phyloP scores from a whole-genome alignment of 2,329 filamentous ascomycete genomes.

The Xylaria sp. region DNA sequence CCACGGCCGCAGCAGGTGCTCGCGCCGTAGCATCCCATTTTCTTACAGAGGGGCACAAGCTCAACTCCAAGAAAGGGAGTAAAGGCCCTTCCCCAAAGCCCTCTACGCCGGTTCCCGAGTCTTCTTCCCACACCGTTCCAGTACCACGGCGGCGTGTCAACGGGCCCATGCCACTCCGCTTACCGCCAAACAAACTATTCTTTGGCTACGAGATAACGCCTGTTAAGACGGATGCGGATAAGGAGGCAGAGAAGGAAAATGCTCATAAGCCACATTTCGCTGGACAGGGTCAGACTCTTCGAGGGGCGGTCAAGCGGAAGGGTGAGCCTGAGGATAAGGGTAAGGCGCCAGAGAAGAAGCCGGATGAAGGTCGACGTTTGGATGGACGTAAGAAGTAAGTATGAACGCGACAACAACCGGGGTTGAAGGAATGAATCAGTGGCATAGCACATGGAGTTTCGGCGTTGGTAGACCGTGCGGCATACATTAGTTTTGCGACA shows the following conservation, averaged over 20 bases:
- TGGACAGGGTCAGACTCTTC: slow-evolving; percentile 84
- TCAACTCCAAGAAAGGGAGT: slow-evolving; percentile 83
- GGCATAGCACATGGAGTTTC: slow-evolving; percentile 37
- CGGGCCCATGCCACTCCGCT: slow-evolving; percentile 84
- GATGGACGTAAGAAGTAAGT: slow-evolving; percentile 54
- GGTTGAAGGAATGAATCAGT: slow-evolving; percentile 2
- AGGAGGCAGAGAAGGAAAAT: slow-evolving; percentile 73
- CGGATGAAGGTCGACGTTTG: slow-evolving; percentile 57
- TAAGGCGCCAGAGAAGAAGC: slow-evolving; percentile 61
- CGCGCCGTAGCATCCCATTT: slow-evolving; percentile 75
- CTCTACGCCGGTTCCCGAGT: slow-evolving; percentile 74
- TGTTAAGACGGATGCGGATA: slow-evolving; percentile 80
- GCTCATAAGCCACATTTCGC: slow-evolving; percentile 79
- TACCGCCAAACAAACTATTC: slow-evolving; percentile 92
- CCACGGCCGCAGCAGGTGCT: slow-evolving; percentile 66
- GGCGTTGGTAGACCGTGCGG: slow-evolving; percentile 29
- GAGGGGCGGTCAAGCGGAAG: slow-evolving; percentile 78
- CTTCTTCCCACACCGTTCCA: slow-evolving; percentile 55
- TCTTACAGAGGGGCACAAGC: slow-evolving; percentile 78
- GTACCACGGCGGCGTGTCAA: slow-evolving; percentile 66
- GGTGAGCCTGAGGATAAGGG: slow-evolving; percentile 60
- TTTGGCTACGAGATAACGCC: slow-evolving; percentile 96
- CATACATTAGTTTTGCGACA: slow-evolving; percentile 23
- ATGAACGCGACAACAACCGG: not conserved
- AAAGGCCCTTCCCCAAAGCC: slow-evolving; percentile 80